phyloP scores from a whole-genome alignment of 2,329 filamentous ascomycete genomes.

The Colletotrichum tamarilloi region DNA sequence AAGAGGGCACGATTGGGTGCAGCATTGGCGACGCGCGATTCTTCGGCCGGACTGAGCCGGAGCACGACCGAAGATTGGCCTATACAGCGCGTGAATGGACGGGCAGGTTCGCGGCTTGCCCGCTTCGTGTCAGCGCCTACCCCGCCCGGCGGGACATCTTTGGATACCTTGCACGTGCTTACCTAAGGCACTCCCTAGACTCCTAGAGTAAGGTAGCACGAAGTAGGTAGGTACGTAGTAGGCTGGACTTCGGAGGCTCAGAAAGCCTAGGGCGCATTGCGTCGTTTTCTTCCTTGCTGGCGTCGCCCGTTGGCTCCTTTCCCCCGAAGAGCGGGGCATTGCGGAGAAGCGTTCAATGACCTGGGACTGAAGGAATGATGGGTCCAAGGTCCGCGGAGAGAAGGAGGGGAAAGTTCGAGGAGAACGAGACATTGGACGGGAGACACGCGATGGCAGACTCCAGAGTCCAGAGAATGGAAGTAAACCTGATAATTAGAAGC shows the following conservation, averaged over 20 bases:
- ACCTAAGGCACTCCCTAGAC: too few relatives aligned
- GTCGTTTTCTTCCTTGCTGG: constrained; percentile 12
- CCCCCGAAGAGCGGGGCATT: constrained; percentile 21
- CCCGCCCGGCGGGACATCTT: neutral
- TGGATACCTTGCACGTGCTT: neutral
- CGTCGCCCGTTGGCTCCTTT: constrained; percentile 19
- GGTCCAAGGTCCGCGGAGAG: neutral
- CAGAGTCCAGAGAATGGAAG: neutral
- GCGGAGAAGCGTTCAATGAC: constrained; percentile 21
- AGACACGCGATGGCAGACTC: neutral
- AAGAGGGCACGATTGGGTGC: neutral
- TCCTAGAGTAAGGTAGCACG: too few relatives aligned
- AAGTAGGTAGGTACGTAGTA: too few relatives aligned
- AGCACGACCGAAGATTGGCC: constrained; percentile 18
- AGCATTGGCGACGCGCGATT: constrained; percentile 5
- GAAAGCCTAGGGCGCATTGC: constrained; percentile 8
- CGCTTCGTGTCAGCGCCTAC: constrained; percentile 9
- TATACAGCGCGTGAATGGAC: constrained; percentile 14
- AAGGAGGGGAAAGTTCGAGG: neutral
- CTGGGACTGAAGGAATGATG: constrained; percentile 5
- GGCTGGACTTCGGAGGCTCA: neutral
- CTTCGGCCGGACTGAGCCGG: constrained; percentile 26
- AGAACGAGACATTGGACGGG: neutral
- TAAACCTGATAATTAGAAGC: neutral
- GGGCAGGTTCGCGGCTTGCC: neutral